Conservation (phyloP, 73 alveolate genomes). For the Paramecium bursaria region DNA sequence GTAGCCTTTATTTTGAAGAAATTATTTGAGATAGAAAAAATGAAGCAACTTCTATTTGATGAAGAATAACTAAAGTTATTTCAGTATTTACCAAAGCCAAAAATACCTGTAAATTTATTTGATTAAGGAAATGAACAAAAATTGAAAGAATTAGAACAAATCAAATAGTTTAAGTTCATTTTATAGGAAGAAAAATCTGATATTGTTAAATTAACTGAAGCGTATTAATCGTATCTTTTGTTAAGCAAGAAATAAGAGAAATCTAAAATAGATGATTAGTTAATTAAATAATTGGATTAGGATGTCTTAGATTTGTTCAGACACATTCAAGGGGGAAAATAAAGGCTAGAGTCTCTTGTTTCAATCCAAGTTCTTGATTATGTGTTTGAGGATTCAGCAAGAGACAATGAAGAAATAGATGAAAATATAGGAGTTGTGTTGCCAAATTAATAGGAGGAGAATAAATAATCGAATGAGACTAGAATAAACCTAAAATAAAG, state of each 20-base stretch:
- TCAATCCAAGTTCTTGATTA: no score
- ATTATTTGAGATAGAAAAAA: conserved; percentile 60
- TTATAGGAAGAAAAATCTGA: conserved; percentile 55
- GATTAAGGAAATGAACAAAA: conserved; percentile 24
- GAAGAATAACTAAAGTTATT: conserved; percentile 48
- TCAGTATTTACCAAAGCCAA: conserved; percentile 62
- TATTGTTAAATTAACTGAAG: neutral
- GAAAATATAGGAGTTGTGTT: no score
- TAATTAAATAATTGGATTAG: conserved; percentile 36
- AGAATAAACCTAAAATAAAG: no score
- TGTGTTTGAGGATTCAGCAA: no score
- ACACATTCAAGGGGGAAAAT: no score
- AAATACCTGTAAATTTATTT: conserved; percentile 23
- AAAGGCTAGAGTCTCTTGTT: no score
- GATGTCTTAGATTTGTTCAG: conserved; percentile 31
- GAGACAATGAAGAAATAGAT: no score
- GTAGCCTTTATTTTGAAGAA: conserved; percentile 49
- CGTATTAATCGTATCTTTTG: neutral
- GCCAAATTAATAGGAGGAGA: no score
- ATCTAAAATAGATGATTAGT: neutral
- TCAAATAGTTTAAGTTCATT: conserved; percentile 26
- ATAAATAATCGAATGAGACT: no score
- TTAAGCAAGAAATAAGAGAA: conserved; percentile 3
- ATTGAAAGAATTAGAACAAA: conserved; percentile 22
- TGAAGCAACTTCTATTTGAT: conserved; percentile 26